These are phyloP conservation scores for Zymoseptoria brevis DNA, from an alignment of 2,329 filamentous ascomycete genomes.

Conservation along the genomic window DNA sequence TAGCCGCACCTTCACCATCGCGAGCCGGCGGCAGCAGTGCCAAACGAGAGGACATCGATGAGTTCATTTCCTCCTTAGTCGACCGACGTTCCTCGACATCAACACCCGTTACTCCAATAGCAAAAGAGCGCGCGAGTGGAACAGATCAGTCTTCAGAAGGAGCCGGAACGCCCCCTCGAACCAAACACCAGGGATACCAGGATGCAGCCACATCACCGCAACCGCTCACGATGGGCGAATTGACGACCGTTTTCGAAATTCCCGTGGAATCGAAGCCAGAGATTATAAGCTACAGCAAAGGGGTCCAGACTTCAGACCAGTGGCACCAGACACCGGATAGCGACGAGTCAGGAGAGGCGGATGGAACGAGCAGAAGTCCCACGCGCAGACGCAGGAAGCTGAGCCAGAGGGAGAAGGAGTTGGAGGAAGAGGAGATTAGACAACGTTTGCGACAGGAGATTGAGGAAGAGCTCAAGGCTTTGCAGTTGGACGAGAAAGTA, in stretches of 20 bases:
- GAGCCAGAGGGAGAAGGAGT: slow-evolving; percentile 68
- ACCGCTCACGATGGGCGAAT: slow-evolving; percentile 63
- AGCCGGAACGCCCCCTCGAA: slow-evolving; percentile 23
- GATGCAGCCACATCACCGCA: slow-evolving; percentile 49
- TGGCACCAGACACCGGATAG: slow-evolving; percentile 46
- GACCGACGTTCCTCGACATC: slow-evolving; percentile 46
- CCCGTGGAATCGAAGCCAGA: slow-evolving; percentile 60
- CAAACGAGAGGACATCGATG: slow-evolving; percentile 70
- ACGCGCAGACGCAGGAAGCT: slow-evolving; percentile 56
- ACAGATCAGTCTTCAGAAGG: slow-evolving; percentile 17
- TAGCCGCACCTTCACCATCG: slow-evolving; percentile 62
- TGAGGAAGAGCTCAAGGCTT: slow-evolving; percentile 78
- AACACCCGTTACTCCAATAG: slow-evolving; percentile 20
- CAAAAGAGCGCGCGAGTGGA: slow-evolving; percentile 21
- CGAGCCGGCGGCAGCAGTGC: slow-evolving; percentile 45
- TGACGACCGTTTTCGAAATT: slow-evolving; percentile 73
- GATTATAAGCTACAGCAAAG: slow-evolving; percentile 93
- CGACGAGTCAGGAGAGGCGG: slow-evolving; percentile 55
- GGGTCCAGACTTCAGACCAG: slow-evolving; percentile 79
- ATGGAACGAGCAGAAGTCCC: slow-evolving; percentile 45
- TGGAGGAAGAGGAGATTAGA: slow-evolving; percentile 77
- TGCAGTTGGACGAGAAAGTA: slow-evolving; percentile 45
- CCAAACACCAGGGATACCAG: slow-evolving; percentile 20
- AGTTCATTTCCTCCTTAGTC: slow-evolving; percentile 74
- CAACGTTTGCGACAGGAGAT: slow-evolving; percentile 80